Evolutionary conservation across 345 rosid genomes (phyloP).

Genomic region (Melaleuca alternifolia): DNA sequence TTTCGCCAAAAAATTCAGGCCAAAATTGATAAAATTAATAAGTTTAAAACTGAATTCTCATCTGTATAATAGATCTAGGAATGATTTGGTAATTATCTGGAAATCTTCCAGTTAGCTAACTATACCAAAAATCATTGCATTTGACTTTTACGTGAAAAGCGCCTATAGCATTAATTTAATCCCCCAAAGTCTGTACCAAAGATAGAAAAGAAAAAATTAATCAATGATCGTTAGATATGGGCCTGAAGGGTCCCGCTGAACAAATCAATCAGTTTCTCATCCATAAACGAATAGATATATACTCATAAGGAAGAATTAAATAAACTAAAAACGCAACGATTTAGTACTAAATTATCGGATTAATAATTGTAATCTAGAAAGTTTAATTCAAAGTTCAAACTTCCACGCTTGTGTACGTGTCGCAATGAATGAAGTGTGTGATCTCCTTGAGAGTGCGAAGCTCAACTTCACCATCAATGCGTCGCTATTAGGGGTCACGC

Average conservation of each 20-base stretch:
- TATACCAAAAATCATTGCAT: not conserved
- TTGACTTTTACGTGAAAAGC: not conserved
- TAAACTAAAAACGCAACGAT: not conserved
- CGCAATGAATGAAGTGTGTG: not conserved
- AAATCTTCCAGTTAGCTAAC: not conserved
- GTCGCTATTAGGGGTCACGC: not conserved
- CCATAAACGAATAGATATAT: not conserved
- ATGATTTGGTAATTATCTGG: not conserved
- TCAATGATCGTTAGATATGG: not conserved
- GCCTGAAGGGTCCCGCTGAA: not conserved
- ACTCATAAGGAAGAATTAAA: not conserved
- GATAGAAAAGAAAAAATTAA: not conserved
- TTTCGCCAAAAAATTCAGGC: no score
- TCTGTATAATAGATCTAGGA: no score
- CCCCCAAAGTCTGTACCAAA: not conserved
- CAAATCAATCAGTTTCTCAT: not conserved
- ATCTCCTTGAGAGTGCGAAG: not conserved
- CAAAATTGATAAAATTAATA: no score
- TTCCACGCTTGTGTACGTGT: not conserved
- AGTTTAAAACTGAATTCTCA: no score
- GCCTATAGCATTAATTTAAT: not conserved
- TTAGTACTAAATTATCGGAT: not conserved
- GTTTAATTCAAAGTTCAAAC: not conserved
- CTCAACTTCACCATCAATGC: not conserved
- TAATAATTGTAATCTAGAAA: not conserved